A percentile compares a stretch with the other conserved stretches of the same genome.
Evolutionary conservation across 1,284 basidiomycete species (phyloP).

Genomic region (Stereum hirsutum): DNA sequence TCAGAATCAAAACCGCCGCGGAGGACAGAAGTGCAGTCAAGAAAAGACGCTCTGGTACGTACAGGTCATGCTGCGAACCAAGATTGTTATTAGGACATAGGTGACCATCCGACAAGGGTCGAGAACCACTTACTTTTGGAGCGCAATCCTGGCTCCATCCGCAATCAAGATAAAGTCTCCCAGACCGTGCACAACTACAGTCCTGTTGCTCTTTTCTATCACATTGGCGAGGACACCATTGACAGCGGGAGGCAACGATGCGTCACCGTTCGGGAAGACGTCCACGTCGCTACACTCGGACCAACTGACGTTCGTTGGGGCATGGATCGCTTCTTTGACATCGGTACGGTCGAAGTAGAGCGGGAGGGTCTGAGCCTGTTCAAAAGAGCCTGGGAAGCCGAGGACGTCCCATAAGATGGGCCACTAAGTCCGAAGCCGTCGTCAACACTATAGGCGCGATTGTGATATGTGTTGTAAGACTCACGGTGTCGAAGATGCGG

Average conservation of each 20-base stretch:
- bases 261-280: slow-evolving; percentile 56
- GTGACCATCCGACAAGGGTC: no score
- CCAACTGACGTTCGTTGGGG: slow-evolving; percentile 55
- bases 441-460: no score
- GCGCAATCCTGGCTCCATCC: slow-evolving; percentile 52
- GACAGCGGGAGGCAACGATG: slow-evolving; percentile 50
- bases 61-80: slow-evolving; percentile 58
- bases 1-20: no score
- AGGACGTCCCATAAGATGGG: slow-evolving; percentile 71
- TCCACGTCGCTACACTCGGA: slow-evolving; percentile 47
- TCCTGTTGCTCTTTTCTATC: slow-evolving; percentile 65
- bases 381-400: slow-evolving; percentile 67
- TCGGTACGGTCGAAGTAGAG: slow-evolving; percentile 63
- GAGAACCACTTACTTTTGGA: slow-evolving; percentile 53
- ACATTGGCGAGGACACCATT: slow-evolving; percentile 63
- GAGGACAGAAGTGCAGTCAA: no score
- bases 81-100: no score
- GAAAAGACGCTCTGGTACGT: slow-evolving; percentile 14
- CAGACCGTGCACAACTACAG: slow-evolving; percentile 64
- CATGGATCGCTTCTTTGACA: slow-evolving; percentile 69
- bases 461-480: no score
- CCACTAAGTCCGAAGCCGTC: no score
- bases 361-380: slow-evolving; percentile 30
- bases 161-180: slow-evolving; percentile 66
- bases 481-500: slow-evolving; percentile 58